Conservation (phyloP, 352 stramenopile genomes). For the Pythium insidiosum region DNA sequence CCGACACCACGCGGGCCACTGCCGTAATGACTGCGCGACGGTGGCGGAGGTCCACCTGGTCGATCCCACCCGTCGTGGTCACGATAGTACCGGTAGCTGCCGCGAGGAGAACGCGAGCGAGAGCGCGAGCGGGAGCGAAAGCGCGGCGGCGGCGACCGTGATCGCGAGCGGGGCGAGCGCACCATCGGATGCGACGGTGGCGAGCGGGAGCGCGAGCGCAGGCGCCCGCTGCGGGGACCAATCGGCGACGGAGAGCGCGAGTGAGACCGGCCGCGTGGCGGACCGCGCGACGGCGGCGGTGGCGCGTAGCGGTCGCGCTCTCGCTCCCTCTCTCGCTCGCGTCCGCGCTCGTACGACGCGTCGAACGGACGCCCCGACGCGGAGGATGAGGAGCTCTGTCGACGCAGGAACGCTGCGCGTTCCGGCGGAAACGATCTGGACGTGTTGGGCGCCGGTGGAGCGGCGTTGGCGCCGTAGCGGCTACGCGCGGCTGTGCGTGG, state of each 20-base stretch:
- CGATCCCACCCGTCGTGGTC: constrained; percentile 6
- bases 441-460: neutral
- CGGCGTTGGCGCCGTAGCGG: too few relatives aligned
- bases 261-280: constrained; percentile 26
- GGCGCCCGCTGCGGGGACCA: neutral
- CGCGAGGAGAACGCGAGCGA: neutral
- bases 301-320: constrained; percentile 10
- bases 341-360: neutral
- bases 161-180: constrained; percentile 28
- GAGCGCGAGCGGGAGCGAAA: constrained; percentile 46
- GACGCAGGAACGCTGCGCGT: neutral
- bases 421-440: neutral
- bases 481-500: too few relatives aligned
- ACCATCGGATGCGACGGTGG: constrained; percentile 12
- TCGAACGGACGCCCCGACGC: neutral
- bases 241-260: constrained; percentile 24
- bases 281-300: neutral
- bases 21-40: constrained; percentile 9
- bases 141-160: constrained; percentile 23
- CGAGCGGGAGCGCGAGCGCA: constrained; percentile 32
- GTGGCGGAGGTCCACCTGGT: neutral
- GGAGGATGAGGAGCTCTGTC: neutral
- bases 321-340: neutral
- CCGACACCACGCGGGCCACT: neutral
- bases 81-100: neutral